Conservation (phyloP, 2,329 filamentous ascomycete species). For the Cyphellophora attinorum region DNA sequence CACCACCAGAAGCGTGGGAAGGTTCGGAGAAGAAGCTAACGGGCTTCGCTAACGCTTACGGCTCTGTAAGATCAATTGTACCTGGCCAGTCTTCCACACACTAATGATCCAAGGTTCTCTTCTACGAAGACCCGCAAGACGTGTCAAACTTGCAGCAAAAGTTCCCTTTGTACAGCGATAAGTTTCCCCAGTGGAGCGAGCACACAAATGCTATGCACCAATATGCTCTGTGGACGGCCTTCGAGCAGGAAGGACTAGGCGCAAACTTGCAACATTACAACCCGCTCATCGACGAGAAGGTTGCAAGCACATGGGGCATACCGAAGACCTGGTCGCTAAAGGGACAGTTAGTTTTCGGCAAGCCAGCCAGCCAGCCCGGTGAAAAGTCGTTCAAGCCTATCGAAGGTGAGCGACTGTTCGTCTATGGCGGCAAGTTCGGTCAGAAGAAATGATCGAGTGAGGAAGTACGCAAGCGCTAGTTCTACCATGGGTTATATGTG, state of each 20-base stretch:
- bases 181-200: constrained; percentile 66
- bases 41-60: constrained; percentile 49
- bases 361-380: constrained; percentile 4
- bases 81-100: not conserved
- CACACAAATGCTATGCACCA: constrained; percentile 70
- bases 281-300: constrained; percentile 68
- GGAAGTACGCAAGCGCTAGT: no score
- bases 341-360: constrained; percentile 76
- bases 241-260: constrained; percentile 75
- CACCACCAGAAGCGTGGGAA: constrained; percentile 8
- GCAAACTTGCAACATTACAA: constrained; percentile 93
- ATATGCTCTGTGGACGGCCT: constrained; percentile 60
- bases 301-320: constrained; percentile 59
- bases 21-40: constrained; percentile 8
- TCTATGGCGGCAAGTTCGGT: constrained; percentile 5
- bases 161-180: constrained; percentile 59
- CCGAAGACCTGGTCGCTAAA: constrained; percentile 65
- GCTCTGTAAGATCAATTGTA: constrained; percentile 47
- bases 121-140: constrained; percentile 69
- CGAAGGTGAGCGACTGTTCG: constrained; percentile 5
- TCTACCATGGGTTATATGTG: no score
- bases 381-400: constrained; percentile 8
- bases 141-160: constrained; percentile 48
- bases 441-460: not conserved
- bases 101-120: constrained; percentile 47